Evolutionary conservation across 805 yeast genomes (phyloP), one percentile per base, ranked within the genome.

Genomic region (Torulaspora indica): DNA sequence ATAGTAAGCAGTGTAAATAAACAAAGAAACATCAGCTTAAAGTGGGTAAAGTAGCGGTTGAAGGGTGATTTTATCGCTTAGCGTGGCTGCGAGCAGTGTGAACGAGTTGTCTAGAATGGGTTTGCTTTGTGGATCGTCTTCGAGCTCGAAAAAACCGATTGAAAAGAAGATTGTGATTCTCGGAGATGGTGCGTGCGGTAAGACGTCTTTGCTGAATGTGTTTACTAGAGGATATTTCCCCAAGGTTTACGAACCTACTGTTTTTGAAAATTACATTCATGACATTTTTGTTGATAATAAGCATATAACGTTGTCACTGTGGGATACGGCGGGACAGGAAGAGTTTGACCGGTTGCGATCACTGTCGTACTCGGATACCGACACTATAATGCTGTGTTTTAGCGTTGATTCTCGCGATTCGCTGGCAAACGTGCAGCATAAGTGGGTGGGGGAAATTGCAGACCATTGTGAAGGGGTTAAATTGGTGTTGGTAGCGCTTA

Each of bases 271-370:
- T 70, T 91, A 91, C 63, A 95, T 90, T 47, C 98, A 91, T 67
- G 98, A 91, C 63, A 93, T 91, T 52, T 91, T 87, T 68, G 89
- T 91, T 43, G 98, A 91, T 64, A 91, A 91, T 41, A 88, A 87
- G 64, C 88, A 93, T 39, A 85, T 91, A 57, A 95, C 90, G 60
- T 71, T 91, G 45, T 89, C 96, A 12, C 72, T 91, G 43, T 93
- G 98, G 98, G 98, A 91, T 64, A 91, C 98, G 5, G 98, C 98
- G 1, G 98, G 98, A 6, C 98, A 91, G 72, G 98, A 91, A 69
- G 98, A 91, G 69, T 91, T 91, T 57, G 98, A 91, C 66, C 77
- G 97, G 51, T 75, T 91, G 64, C 78, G 98, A 64, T 87, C 97
- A 1, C 73, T 91, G 49, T 85, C 95, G 39, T 93, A 93, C 66